Percentiles rank a stretch among this genome's conserved stretches.
These are phyloP conservation scores for Neoascochyta sp. DNA, from an alignment of 2,329 filamentous ascomycete species.

Conservation along the genomic window DNA sequence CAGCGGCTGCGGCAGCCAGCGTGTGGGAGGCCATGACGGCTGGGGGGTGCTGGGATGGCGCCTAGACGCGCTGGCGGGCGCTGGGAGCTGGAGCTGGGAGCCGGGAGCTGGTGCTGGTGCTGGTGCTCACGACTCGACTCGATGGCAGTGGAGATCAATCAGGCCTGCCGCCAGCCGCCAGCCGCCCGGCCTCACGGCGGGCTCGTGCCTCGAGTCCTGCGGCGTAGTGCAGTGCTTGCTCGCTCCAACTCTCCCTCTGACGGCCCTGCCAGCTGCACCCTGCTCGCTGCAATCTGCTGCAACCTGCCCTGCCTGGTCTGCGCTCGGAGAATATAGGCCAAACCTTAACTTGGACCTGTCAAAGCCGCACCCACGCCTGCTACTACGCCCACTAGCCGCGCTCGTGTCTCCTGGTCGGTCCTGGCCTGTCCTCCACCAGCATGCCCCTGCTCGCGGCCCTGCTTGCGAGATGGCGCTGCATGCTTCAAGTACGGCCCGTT, in stretches of 20 bases:
- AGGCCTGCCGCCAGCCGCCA: slow-evolving; percentile 29
- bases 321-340: slow-evolving; percentile 39
- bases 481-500: slow-evolving; percentile 40
- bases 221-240: slow-evolving; percentile 25
- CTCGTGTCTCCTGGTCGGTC: no score
- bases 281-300: slow-evolving; percentile 28
- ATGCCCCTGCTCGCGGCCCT: slow-evolving; percentile 24
- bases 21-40: slow-evolving; percentile 19
- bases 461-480: slow-evolving; percentile 31
- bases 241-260: no score
- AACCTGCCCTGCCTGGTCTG: no score
- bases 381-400: slow-evolving; percentile 30
- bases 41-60: slow-evolving; percentile 5
- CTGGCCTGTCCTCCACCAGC: slow-evolving; percentile 24
- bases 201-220: slow-evolving; percentile 36
- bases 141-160: no score
- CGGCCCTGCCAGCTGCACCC: slow-evolving; percentile 26
- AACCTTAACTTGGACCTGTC: slow-evolving; percentile 39
- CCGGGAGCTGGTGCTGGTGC: no score
- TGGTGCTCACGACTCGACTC: no score
- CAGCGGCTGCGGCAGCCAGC: slow-evolving; percentile 26
- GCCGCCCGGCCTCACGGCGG: slow-evolving; percentile 30
- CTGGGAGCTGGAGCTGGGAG: no score
- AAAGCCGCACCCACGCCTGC: slow-evolving; percentile 31
- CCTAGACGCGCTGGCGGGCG: slow-evolving; percentile 5